phyloP scores from a whole-genome alignment of 768 basidiomycete species.

The Lactifluus echinatus region DNA sequence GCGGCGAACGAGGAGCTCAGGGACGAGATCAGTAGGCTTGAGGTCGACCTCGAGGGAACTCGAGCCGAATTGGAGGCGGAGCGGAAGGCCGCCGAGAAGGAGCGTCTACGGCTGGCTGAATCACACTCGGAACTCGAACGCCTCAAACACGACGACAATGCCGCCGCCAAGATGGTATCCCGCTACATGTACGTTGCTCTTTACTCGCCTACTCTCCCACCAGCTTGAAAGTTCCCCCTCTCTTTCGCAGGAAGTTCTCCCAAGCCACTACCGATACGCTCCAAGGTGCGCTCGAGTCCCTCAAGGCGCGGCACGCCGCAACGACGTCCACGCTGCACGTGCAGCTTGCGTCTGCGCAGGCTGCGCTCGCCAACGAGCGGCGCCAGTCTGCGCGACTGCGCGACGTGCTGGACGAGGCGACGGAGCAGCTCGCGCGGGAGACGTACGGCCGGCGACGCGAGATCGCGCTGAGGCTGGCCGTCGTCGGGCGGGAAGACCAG shows the following conservation, averaged over 20 bases:
- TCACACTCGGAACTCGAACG: conserved; percentile 45
- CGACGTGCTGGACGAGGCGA: conserved; percentile 55
- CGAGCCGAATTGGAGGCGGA: conserved; percentile 44
- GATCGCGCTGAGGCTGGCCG: conserved; percentile 50
- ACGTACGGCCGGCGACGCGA: conserved; percentile 66
- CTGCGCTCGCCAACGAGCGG: conserved; percentile 37
- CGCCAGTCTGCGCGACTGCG: conserved; percentile 43
- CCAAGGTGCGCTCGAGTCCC: conserved; percentile 47
- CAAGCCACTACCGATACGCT: conserved; percentile 63
- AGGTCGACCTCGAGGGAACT: conserved; percentile 35
- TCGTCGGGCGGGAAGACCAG: conserved; percentile 58
- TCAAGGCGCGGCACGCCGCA: conserved; percentile 54
- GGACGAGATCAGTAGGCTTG: conserved; percentile 37
- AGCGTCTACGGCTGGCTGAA: conserved; percentile 38
- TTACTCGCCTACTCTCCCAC: neutral
- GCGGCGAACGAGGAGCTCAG: conserved; percentile 38
- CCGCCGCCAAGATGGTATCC: conserved; percentile 75
- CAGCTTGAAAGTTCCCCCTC: neutral
- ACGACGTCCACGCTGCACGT: conserved; percentile 48
- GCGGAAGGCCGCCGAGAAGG: conserved; percentile 33
- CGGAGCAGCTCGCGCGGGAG: conserved; percentile 63
- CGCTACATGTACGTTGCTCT: conserved; percentile 64
- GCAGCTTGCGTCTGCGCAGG: conserved; percentile 39
- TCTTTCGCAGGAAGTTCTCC: conserved; percentile 61
- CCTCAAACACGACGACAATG: conserved; percentile 54